Percentiles rank a stretch among this genome's conserved stretches.
Conservation (phyloP, 1,284 basidiomycete species). For the Melampsora larici-populina region DNA sequence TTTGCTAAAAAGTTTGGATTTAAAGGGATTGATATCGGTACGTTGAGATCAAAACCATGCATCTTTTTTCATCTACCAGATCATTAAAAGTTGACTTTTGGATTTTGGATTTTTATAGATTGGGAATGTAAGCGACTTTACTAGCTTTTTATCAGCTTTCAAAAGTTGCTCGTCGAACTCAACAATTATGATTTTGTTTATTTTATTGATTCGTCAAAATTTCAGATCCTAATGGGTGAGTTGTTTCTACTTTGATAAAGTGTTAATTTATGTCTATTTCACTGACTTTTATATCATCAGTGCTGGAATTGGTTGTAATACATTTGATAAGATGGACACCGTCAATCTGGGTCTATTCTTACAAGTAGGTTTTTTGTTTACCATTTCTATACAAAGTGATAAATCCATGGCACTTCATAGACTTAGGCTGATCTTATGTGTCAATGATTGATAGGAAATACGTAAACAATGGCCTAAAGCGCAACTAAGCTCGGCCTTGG, state of each 20-base stretch:
- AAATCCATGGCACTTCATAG: not conserved
- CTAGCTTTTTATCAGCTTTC: too few species aligned
- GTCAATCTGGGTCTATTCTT: constrained; percentile 30
- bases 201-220: too few species aligned
- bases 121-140: constrained; percentile 6
- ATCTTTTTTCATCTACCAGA: too few species aligned
- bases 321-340: constrained; percentile 6
- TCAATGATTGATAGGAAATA: constrained; percentile 6
- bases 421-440: not conserved
- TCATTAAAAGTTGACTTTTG: too few species aligned
- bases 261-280: too few species aligned
- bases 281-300: not conserved
- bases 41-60: too few species aligned
- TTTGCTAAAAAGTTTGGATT: constrained; percentile 17
- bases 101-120: not conserved
- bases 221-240: not conserved
- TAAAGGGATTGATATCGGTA: constrained; percentile 25
- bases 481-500: not conserved
- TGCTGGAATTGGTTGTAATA: constrained; percentile 38
- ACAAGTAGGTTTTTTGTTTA: not conserved
- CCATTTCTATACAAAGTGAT: not conserved
- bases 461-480: constrained; percentile 33
- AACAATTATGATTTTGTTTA: too few species aligned
- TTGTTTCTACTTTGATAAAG: not conserved
- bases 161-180: too few species aligned